Evolutionary conservation across 805 yeast genomes (phyloP), one percentile per base, ranked within the genome.

Genomic region (Peterozyma xylosa): DNA sequence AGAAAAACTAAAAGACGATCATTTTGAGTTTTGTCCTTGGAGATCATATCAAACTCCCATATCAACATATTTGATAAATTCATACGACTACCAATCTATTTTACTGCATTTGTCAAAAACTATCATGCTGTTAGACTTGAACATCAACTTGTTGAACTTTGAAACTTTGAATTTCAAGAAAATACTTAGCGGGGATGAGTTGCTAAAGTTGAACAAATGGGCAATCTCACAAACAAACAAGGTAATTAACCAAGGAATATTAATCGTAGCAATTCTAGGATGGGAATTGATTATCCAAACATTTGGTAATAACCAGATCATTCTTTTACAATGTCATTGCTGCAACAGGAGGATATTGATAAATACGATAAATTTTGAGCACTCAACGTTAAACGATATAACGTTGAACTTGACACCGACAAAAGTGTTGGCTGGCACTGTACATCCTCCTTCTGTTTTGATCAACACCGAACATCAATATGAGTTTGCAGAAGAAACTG

Each of bases 301-400:
- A 11, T 56, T 56, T 30, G 56, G 57, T 0, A 38, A 51, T 11
- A 55, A 54, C 9, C 54, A 53, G 7, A 45, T 64, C 27, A 42
- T 55, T 2, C 45, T 68, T 1, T 45, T 67, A 33, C 47, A 47
- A 15, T 67, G 71, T 39, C 42, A 51, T 14, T 59, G 57, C 33
- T 68, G 71, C 45, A 60, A 64, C 2, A 51, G 71, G 47, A 52
- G 72, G 7, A 53, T 67, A 2, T 44, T 63, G 13, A 38, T 63
- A 2, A 50, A 53, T 1, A 56, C 54, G 39, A 27, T 48, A 2
- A 35, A 13, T 18, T 38, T 39, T 5, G 36, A 46, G 7, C 15
- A 15, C 7, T 33, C 29, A 33, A 42, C 48, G 27, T 54, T 48
- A 15, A 47, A 49, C n/a, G 49, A 60, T 14, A 51, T 50, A 9